Base-by-base conservation (phyloP, 352 stramenopile genomes). In the Pythium volutum region DNA sequence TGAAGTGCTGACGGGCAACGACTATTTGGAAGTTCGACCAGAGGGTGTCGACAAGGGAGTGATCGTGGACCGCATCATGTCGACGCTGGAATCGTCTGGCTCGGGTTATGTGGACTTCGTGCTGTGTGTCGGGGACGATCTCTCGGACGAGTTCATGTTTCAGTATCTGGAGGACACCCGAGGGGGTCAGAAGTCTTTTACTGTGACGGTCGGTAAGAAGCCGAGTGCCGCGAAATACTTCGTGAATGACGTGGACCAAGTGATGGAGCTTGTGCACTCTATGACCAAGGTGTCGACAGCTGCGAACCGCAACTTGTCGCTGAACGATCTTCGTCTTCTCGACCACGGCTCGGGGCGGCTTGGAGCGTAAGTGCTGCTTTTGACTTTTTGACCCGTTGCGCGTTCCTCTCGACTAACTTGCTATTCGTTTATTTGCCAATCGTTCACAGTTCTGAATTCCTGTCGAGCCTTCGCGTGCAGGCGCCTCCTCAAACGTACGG, bases 81-180 rank as follows among this genome's bases (percentile, higher is more conserved):
- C 84, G 14, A 93, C 86, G n/a, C 68, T 94, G n/a, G 84, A 95
- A 51, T 91, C 79, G 14, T 80, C 75, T 15, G 87, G 74, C 52
- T 57, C 67, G 39, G 76, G 84, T 43, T 88, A 90, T 41, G 80
- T 97, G 18, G 97, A 99, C 63, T 99, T 99, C 77, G 83, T 98
- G 10, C 71, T 99, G 51, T 97, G 93, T 55, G 71, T 99, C 51
- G 98, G 98, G 52, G 97, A 99, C 71, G 98, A 99, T 70, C 81
- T 95, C 55, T 98, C 96, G 63, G 98, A 99, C 68, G 98, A 99
- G 73, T 93, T 97, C 59, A 99, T 99, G 97, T 98, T 97, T 60
- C 76, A 88, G 54, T 94, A 93, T 53, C 67, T 95, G 20, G 86
- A 95, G 51, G 82, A 92, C 16, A 71, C 70, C 27, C 80, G 82